Conservation (phyloP, 768 basidiomycete genomes). For the Hygrocybe coccinea region DNA sequence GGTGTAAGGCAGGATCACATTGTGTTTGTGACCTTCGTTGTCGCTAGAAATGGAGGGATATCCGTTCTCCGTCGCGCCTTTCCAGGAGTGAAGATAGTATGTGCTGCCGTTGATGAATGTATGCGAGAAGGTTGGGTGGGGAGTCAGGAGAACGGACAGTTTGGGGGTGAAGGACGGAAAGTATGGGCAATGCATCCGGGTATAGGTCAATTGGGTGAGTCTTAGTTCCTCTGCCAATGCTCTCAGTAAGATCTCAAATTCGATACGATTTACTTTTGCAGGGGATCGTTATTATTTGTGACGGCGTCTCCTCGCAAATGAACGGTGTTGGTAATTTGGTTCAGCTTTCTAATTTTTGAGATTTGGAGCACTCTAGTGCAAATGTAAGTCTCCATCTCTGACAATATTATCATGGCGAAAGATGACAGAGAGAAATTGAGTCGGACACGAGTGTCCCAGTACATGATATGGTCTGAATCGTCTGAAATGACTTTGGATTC, state of each 20-base stretch:
- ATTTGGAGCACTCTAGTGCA: too few relatives aligned
- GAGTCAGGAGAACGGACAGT: conserved; percentile 46
- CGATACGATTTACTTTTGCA: not conserved
- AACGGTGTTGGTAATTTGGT: too few relatives aligned
- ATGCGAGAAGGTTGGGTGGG: conserved; percentile 73
- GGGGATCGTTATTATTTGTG: conserved; percentile 12
- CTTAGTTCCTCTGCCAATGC: not conserved
- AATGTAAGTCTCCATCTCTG: too few relatives aligned
- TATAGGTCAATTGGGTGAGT: conserved; percentile 80
- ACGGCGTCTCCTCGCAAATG: too few relatives aligned
- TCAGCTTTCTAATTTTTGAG: too few relatives aligned
- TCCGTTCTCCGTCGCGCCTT: conserved; percentile 77
- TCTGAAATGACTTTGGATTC: too few relatives aligned
- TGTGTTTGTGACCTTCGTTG: conserved; percentile 85
- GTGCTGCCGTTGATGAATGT: conserved; percentile 74
- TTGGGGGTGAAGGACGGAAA: conserved; percentile 51
- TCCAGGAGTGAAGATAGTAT: conserved; percentile 78
- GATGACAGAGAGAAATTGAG: too few relatives aligned
- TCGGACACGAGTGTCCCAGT: too few relatives aligned
- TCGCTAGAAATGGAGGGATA: conserved; percentile 77
- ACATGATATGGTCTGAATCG: too few relatives aligned
- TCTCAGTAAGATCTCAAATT: not conserved
- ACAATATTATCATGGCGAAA: too few relatives aligned
- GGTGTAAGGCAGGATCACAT: conserved; percentile 81
- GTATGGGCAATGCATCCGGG: conserved; percentile 85